A percentile compares a stretch with the other conserved stretches of the same genome.
These are phyloP conservation scores for Umbelopsis sp. DNA, from an alignment of 192 early-diverging fungal species.

Conservation along the genomic window DNA sequence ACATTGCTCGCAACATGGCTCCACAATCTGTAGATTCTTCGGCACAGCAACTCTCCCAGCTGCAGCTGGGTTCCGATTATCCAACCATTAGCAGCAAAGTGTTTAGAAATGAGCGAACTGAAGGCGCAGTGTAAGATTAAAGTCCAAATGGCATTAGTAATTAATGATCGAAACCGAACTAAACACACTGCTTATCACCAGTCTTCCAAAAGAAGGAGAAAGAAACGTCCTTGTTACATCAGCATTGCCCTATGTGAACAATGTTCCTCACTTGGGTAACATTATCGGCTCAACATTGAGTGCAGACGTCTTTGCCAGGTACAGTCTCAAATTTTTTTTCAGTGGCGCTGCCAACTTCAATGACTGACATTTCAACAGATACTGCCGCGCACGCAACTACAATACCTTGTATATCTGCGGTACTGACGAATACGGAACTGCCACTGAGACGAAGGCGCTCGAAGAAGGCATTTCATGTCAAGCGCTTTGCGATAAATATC, in stretches of 20 bases:
- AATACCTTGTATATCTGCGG: constrained; percentile 95
- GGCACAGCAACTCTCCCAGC: background rate
- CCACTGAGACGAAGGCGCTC: constrained; percentile 97
- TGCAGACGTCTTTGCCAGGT: constrained; percentile 95
- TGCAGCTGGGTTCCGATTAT: background rate
- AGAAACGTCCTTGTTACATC: constrained; percentile 94
- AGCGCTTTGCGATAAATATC: constrained; percentile 97
- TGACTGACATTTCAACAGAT: constrained; percentile 48
- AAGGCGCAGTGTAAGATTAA: background rate
- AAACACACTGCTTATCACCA: background rate
- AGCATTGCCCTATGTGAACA: constrained; percentile 98
- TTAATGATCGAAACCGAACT: background rate
- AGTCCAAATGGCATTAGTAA: background rate
- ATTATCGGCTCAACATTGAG: constrained; percentile 98
- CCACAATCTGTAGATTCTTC: background rate
- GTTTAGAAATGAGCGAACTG: background rate
- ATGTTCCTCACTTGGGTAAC: constrained; percentile 98
- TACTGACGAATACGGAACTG: constrained; percentile 99
- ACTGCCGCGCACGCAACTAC: constrained; percentile 83
- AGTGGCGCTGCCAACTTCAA: background rate
- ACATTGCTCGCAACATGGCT: background rate
- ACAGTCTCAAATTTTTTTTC: constrained; percentile 13
- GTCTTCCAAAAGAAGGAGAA: constrained; percentile 62
- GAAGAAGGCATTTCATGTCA: constrained; percentile 89
- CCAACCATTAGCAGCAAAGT: background rate